These are phyloP conservation scores for Acidomyces sp. DNA, from an alignment of 495 filamentous ascomycete species.

Conservation along the genomic window DNA sequence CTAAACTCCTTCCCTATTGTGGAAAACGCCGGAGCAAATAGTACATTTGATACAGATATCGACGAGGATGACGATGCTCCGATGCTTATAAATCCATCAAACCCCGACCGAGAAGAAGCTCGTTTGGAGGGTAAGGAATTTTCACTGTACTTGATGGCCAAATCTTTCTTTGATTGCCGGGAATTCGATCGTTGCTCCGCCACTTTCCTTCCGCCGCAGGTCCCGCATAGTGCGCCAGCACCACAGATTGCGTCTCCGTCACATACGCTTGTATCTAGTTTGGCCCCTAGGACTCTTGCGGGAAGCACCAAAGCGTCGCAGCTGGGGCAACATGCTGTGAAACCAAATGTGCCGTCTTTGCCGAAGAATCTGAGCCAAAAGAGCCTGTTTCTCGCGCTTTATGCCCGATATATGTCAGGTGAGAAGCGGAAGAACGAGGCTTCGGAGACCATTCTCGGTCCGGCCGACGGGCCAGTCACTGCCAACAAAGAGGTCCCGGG, in stretches of 20 bases:
- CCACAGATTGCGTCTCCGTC: slow-evolving; percentile 16
- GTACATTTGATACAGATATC: slow-evolving; percentile 33
- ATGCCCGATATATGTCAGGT: slow-evolving; percentile 82
- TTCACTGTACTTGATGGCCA: slow-evolving; percentile 74
- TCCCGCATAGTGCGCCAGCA: slow-evolving; percentile 42
- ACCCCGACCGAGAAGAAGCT: slow-evolving; percentile 55
- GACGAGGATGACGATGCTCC: slow-evolving; percentile 43
- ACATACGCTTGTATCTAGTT: too few species aligned
- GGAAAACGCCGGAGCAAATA: slow-evolving; percentile 31
- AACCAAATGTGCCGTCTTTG: slow-evolving; percentile 34
- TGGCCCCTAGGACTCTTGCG: too few species aligned
- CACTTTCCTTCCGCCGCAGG: slow-evolving; percentile 62
- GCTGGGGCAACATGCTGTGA: slow-evolving; percentile 24
- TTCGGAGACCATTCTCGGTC: slow-evolving; percentile 92
- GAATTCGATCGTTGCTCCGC: slow-evolving; percentile 91
- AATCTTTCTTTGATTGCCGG: slow-evolving; percentile 88
- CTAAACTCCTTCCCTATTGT: slow-evolving; percentile 56
- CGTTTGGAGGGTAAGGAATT: slow-evolving; percentile 68
- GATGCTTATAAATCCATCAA: slow-evolving; percentile 6
- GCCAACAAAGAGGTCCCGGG: slow-evolving; percentile 69
- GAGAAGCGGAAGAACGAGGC: slow-evolving; percentile 96
- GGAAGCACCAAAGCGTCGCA: too few species aligned
- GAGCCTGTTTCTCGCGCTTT: slow-evolving; percentile 82
- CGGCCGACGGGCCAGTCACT: slow-evolving; percentile 70
- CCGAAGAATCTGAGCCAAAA: slow-evolving; percentile 59